Base-by-base conservation (phyloP, 805 yeast species). In the Metschnikowia colocasiae region DNA sequence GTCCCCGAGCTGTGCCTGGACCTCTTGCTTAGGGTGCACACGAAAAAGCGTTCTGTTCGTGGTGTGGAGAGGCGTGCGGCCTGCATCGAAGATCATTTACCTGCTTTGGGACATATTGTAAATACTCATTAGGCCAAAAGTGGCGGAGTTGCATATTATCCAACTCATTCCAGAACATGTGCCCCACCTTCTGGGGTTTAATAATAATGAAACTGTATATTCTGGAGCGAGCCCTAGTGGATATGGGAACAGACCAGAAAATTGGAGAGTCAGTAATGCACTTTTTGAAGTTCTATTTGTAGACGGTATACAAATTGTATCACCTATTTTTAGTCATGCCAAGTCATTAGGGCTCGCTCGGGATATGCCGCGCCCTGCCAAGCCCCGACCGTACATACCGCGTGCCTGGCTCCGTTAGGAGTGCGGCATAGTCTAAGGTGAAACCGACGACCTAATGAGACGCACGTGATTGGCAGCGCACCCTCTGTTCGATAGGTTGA, bases 91-190 rank as follows among this genome's bases (percentile, higher is more conserved):
- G 31, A 31, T 40, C 43, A 40, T 40, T 31, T 40, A 22, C 30
- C 43, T 32, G 36, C n/a, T 40, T 31, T 13, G 37, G 30, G 43
- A 30, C 36, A 16, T 10, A 10, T 6, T 23, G 43, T 40, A 40
- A 40, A 40, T 32, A 40, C 43, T 22, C 36, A 40, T 40, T 22
- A 22, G 43, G 22, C 37, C 29, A 32, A 31, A 31, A 32, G 43
- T 31, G 43, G 43, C 43, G 36, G 43, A 22, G 43, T 16, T 23
- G 42, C 42, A 39, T n/a, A 29, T 7, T 18, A 15, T 26, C 9
- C 22, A 20, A 20, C 40, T 16, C 13, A 13, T 30, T 29, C 42
- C 42, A 30, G 26, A 39, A 39, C 42, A 22, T 29, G 13, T 38
- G 33, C 33, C 27, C 29, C 42, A 7, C 31, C 40, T 16, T 9